Evolutionary conservation across 129 eudicot genomes (phyloP), one percentile per base, ranked within the genome.

Genomic region (Logfia minima): DNA sequence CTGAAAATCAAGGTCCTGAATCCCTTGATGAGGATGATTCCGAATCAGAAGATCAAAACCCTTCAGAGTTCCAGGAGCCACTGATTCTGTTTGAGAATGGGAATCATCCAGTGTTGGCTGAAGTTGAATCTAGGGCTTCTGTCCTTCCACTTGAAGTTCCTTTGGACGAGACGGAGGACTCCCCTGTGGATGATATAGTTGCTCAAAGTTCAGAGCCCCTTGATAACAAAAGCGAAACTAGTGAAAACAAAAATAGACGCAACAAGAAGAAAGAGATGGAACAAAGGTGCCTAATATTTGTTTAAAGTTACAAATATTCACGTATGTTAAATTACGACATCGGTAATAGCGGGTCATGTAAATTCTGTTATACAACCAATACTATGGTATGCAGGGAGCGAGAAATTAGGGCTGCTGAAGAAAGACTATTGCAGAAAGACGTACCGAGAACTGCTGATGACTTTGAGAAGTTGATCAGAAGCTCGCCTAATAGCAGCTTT

Each of bases 401-500:
- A 72, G 96, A 90, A 83, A 93, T 93, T 72, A 85, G 88, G 73
- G 97, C 90, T 83, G 98, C 97, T 29, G 98, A 93, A 66, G 86
- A 90, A 67, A 89, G 98, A 68, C 83, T 88, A 18, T 75, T 93
- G 14, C 93, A 87, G 72, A 83, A 85, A 59, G 98, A 87, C 61
- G 68, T 79, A 51, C 98, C 98, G 0, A 83, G 84, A 77, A 90
- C 83, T 74, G 90, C 85, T 59, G 98, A 93, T 81, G 98, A 93
- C 74, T 90, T 78, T 78, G 98, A 93, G 87, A 93, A 93, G 82
- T 79, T 89, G 39, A 83, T 87, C 51, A 77, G 97, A 72, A 90
- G 84, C 83, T 93, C 96, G 58, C 98, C 98, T 4, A 90, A 93
- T 77, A 93, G 88, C 90, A 93, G 97, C 75, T 90, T 85, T 86